Base-by-base conservation (phyloP, 768 basidiomycete genomes). In the Pleurotus giganteus region DNA sequence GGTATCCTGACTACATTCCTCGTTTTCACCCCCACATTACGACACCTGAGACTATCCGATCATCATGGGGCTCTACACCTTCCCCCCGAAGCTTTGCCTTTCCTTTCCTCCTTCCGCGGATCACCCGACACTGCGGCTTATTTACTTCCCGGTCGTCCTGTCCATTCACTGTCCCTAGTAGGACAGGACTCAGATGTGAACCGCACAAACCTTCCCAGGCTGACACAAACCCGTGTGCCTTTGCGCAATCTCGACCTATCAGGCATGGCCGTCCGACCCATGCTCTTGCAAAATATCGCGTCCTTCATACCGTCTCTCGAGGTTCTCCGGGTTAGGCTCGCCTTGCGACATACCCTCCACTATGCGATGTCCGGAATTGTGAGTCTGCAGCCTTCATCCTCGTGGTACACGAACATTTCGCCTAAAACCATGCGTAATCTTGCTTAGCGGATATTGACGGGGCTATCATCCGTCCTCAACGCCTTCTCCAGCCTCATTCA, bases 301-400 rank as follows among this genome's bases (percentile, higher is more conserved):
- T 71, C 68, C 15, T 72, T 79, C 64, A 71, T 86, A 45, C 69
- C 74, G 45, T 70, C 71, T 45, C 64, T 88, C 41, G 76, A 82
- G 63, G 70, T 66, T 37, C 71, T 86, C 62, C 76, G 75, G 55
- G 73, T 86, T 36, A 75, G 75, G 60, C 78, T 86, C 42, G 84
- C 85, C 17, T 70, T 87, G 29, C 71, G 85, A 32, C 84, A 87
- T 62, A 86, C 85, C 6, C 73, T 87, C 26, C 85, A 86, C 60
- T 83, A 79, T 62, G 74, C 83, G 21, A 73, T 85, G 55, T 78
- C 80, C 21, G 85, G 84, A 47, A 83, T 85, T 68, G 85, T 86
- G 70, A 82, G 85, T 73, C 19, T 26, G 31, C 50, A 19, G 32
- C 29, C 31, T 54, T 58, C 42, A 57, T 28, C 49, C 54, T 37